phyloP scores from a whole-genome alignment of 1,139 yeast genomes.

The Saccharomyces uvarum region DNA sequence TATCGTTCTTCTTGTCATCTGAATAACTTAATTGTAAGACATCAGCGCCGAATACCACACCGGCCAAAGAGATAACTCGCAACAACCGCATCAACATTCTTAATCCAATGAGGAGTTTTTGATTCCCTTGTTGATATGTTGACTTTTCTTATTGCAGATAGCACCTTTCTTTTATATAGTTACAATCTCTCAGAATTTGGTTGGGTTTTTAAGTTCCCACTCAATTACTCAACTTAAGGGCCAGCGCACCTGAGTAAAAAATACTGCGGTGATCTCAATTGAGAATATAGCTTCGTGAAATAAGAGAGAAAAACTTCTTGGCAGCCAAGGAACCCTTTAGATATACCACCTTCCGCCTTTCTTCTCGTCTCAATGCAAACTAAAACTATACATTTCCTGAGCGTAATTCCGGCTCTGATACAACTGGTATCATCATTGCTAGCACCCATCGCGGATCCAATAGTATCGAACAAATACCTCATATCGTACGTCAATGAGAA shows the following conservation, averaged over 20 bases:
- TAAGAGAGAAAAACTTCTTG: background rate
- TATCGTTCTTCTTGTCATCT: background rate
- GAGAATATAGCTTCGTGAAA: background rate
- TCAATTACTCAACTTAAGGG: background rate
- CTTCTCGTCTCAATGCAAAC: background rate
- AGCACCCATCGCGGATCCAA: conserved; percentile 21
- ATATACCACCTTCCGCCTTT: background rate
- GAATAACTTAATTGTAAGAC: background rate
- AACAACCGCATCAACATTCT: background rate
- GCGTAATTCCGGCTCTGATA: background rate
- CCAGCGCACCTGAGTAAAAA: background rate
- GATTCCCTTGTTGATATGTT: background rate
- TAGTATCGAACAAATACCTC: conserved; percentile 17
- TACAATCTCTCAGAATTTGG: background rate
- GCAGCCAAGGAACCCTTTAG: background rate
- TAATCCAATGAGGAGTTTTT: background rate
- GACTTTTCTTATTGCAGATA: background rate
- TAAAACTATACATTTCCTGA: background rate
- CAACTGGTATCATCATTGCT: conserved; percentile 6
- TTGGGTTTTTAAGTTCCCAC: background rate
- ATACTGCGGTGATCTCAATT: background rate
- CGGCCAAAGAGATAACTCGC: background rate
- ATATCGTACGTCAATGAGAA: conserved; percentile 16
- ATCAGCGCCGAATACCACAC: background rate
- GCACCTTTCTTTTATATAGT: background rate